Base-by-base conservation (phyloP, 1,284 basidiomycete genomes). In the Athelia psychrophila region DNA sequence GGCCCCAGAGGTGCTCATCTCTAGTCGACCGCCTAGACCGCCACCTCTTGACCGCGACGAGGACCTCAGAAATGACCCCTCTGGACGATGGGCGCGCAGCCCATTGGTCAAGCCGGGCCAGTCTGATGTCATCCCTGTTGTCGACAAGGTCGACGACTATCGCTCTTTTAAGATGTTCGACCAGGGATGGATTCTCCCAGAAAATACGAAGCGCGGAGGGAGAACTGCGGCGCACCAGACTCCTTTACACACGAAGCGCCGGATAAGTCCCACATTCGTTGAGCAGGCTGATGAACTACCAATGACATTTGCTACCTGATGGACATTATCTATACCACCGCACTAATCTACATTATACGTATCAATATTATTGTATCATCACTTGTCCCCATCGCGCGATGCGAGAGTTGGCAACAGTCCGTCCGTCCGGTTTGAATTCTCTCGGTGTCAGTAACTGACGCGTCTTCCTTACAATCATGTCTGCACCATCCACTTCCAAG, bases 401-500 rank as follows among this genome's bases (percentile, higher is more conserved):
- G n/a, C n/a, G n/a, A n/a, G n/a, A n/a, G n/a, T n/a, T n/a, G n/a
- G n/a, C n/a, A n/a, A n/a, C n/a, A n/a, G n/a, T n/a, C n/a, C n/a
- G n/a, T n/a, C n/a, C n/a, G n/a, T n/a, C n/a, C n/a, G n/a, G n/a
- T n/a, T n/a, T n/a, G n/a, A n/a, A n/a, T n/a, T n/a, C n/a, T n/a
- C n/a, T 42, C 20, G 38, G 38, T 42, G 38, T 6, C 38, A 18
- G 38, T 42, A 16, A 23, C 44, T 46, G 44, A 46, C 44, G 44
- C 44, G 44, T 46, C 44, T 22, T 23, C 22, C 44, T 46, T 10
- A 24, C 24, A 27, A 68, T 27, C 44, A 23, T 27, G 33, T 64
- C 68, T 46, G 51, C 71, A 45, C 61, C 72, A 32, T 63, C 69
- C 33, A 63, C 71, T 15, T 67, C 76, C 48, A 77, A 77, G 54